Evolutionary conservation across 495 filamentous ascomycete species (phyloP), one percentile per base, ranked within the genome.

Genomic region (Neurospora pannonica): DNA sequence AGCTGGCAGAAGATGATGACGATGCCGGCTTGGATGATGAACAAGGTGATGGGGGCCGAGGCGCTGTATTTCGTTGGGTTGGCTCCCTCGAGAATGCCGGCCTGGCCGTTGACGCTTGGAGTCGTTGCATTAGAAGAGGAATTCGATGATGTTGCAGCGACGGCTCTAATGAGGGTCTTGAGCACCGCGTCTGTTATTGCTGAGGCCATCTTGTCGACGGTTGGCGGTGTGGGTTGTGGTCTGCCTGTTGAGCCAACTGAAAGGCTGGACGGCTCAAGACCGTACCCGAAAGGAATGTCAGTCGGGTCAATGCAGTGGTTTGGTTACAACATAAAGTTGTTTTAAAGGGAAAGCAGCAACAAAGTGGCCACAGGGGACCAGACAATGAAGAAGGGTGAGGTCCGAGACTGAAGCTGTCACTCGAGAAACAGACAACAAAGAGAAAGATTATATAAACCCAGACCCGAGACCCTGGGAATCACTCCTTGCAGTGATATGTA

Each of bases 21-120:
- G 75, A 99, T 94, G 74, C 86, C 87, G 21, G 93, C 92, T 94
- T 98, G 95, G 71, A 98, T 94, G 77, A 98, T 97, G 81, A 99
- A 98, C 38, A 97, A 80, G 46, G 92, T 90, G 76, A 99, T 92
- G n/a, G 96, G 96, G 75, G 97, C 93, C 73, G 87, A 90, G 13
- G 92, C 75, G 73, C 92, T 89, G 83, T 94, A 97, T 5, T 83
- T 72, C 11, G 88, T 83, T 6, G 94, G 94, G 77, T 95, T 93
- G 36, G 86, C 82, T 34, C 92, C 93, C 76, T 82, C 80, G 1
- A 82, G 71, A 38, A 82, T 72, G 48, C 80, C 80, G 71, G 79
- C 77, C 73, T 82, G 80, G 28, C 54, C 54, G 54, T 67, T 67
- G 54, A 67, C 54, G 28, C 5, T 19, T 34, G 24, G 43, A n/a